These are phyloP conservation scores for Colletotrichum sp. DNA, from an alignment of 2,329 filamentous ascomycete genomes.

Conservation along the genomic window DNA sequence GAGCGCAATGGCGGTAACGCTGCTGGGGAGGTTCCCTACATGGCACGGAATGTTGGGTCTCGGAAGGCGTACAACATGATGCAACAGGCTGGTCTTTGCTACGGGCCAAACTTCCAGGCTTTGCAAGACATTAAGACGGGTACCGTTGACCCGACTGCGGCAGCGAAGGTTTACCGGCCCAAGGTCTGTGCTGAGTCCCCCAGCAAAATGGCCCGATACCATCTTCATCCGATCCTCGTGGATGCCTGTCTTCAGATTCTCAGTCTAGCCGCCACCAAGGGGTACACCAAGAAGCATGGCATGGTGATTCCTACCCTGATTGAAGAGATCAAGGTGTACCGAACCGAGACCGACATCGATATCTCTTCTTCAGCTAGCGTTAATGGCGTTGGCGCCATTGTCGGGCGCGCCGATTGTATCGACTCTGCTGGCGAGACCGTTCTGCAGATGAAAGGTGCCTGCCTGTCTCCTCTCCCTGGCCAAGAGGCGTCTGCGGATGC, in stretches of 20 bases:
- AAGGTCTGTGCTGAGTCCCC: not conserved
- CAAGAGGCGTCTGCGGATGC: not conserved
- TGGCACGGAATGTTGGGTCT: conserved; percentile 23
- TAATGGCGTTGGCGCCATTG: conserved; percentile 22
- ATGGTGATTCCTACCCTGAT: not conserved
- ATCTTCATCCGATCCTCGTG: conserved; percentile 42
- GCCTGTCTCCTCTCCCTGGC: conserved; percentile 22
- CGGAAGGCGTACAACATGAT: conserved; percentile 29
- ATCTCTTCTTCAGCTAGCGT: conserved; percentile 22
- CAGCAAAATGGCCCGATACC: conserved; percentile 24
- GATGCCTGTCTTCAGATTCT: conserved; percentile 36
- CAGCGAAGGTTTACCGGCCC: conserved; percentile 12
- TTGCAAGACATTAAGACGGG: conserved; percentile 25
- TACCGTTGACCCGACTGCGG: conserved; percentile 22
- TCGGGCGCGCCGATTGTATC: not conserved
- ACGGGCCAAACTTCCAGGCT: conserved; percentile 33
- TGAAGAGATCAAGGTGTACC: not conserved
- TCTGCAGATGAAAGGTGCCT: not conserved
- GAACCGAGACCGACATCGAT: not conserved
- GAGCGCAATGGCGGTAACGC: accelerated
- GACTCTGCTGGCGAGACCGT: not conserved
- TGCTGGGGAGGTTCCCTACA: not conserved
- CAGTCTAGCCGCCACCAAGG: conserved; percentile 23
- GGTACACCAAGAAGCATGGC: not conserved
- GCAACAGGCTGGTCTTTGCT: conserved; percentile 30